Evolutionary conservation across 495 filamentous ascomycete species (phyloP).

Genomic region (Xanthoparmelia taractica): DNA sequence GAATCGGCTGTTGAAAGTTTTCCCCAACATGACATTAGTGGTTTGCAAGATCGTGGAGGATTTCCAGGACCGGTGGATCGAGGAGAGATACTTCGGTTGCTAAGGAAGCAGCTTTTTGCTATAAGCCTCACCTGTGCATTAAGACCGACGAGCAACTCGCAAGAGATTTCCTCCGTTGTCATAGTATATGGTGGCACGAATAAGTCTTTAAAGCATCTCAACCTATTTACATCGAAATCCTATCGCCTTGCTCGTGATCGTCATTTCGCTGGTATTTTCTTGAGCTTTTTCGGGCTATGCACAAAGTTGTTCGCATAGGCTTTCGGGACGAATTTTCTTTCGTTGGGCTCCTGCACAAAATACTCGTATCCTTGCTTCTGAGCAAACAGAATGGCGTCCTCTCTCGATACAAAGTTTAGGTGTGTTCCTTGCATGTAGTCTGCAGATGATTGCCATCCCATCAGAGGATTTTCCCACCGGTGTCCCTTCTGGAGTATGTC

Average conservation of each 20-base stretch:
- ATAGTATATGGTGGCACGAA: too few relatives aligned
- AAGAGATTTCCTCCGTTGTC: too few relatives aligned
- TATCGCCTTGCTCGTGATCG: background rate
- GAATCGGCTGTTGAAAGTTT: slow-evolving; percentile 75
- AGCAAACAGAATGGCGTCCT: slow-evolving; percentile 89
- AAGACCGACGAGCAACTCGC: too few relatives aligned
- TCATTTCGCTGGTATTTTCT: slow-evolving; percentile 87
- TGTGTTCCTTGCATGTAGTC: slow-evolving; percentile 89
- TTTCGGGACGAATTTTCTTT: slow-evolving; percentile 77
- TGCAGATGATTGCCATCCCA: slow-evolving; percentile 96
- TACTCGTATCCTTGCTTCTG: slow-evolving; percentile 99
- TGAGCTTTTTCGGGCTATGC: slow-evolving; percentile 75
- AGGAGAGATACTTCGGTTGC: slow-evolving; percentile 73
- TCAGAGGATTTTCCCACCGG: slow-evolving; percentile 96
- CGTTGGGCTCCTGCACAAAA: slow-evolving; percentile 95
- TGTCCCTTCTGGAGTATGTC: slow-evolving; percentile 80
- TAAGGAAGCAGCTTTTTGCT: slow-evolving; percentile 27
- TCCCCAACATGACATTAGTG: slow-evolving; percentile 75
- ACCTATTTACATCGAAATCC: background rate
- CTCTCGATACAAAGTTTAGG: slow-evolving; percentile 84
- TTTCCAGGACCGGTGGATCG: slow-evolving; percentile 73
- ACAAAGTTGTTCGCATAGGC: slow-evolving; percentile 95
- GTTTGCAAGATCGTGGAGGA: slow-evolving; percentile 71
- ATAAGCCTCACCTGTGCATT: too few relatives aligned
- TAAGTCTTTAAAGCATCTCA: too few relatives aligned